Conservation (phyloP, 1,284 basidiomycete genomes). For the Vanrija pseudolonga region DNA sequence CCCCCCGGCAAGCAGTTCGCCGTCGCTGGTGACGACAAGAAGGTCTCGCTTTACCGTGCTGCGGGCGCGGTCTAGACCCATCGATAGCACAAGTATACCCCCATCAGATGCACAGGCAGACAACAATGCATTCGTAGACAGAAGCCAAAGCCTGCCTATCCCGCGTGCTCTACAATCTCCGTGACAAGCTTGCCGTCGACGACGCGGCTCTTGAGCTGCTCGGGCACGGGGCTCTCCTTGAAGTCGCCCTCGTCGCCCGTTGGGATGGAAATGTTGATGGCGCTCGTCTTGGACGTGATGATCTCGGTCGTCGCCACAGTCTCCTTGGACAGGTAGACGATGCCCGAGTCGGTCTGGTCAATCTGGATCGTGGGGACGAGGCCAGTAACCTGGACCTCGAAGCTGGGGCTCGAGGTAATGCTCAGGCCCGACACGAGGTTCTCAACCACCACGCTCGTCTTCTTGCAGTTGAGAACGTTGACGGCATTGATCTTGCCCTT, state of each 20-base stretch:
- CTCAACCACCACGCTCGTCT: slow-evolving; percentile 84
- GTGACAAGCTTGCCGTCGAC: slow-evolving; percentile 82
- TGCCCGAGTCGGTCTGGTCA: slow-evolving; percentile 91
- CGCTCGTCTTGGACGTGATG: slow-evolving; percentile 90
- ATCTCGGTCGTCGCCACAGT: slow-evolving; percentile 74
- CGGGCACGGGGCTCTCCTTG: slow-evolving; percentile 84
- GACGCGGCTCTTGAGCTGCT: slow-evolving; percentile 88
- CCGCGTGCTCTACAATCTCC: slow-evolving; percentile 81
- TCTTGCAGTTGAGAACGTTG: slow-evolving; percentile 83
- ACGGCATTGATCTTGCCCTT: slow-evolving; percentile 96
- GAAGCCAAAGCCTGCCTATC: no score
- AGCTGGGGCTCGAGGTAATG: slow-evolving; percentile 86
- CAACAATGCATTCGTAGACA: neutral
- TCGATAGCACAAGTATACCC: neutral
- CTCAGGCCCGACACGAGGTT: slow-evolving; percentile 85
- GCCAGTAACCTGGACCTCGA: slow-evolving; percentile 88
- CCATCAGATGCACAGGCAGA: neutral
- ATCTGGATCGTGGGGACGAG: slow-evolving; percentile 85
- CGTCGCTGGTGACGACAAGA: slow-evolving; percentile 72
- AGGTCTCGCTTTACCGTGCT: slow-evolving; percentile 60
- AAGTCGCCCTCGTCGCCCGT: slow-evolving; percentile 81
- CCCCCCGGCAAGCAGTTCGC: slow-evolving; percentile 61
- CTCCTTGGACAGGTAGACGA: slow-evolving; percentile 85
- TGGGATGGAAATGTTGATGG: slow-evolving; percentile 88
- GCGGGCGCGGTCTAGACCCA: slow-evolving; percentile 29